phyloP scores from a whole-genome alignment of 805 yeast species.

The Candida sonorensis region DNA sequence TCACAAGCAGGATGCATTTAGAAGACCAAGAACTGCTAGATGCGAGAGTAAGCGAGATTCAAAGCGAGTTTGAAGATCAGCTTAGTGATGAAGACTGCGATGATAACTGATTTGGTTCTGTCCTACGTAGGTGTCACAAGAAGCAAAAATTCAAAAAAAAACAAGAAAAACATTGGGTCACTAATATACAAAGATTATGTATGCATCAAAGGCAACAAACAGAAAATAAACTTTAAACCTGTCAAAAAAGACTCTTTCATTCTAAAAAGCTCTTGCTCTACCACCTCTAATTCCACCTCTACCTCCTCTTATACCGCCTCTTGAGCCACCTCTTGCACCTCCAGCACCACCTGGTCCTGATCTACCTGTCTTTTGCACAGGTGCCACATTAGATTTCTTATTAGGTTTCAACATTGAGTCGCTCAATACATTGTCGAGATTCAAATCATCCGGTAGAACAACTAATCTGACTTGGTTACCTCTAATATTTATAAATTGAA shows the following conservation, averaged over 20 bases:
- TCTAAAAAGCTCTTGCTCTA: constrained; percentile 26
- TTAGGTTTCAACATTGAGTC: constrained; percentile 38
- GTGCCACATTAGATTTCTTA: constrained; percentile 40
- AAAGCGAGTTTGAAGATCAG: constrained; percentile 26
- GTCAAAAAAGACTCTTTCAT: neutral
- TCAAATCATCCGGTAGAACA: constrained; percentile 77
- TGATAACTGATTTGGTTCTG: too few species aligned
- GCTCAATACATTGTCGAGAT: constrained; percentile 56
- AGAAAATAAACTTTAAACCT: too few species aligned
- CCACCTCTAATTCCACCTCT: constrained; percentile 16
- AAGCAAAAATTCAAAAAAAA: too few species aligned
- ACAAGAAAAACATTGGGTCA: too few species aligned
- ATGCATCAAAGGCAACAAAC: too few species aligned
- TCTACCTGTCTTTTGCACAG: constrained; percentile 18
- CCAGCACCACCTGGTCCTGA: constrained; percentile 8
- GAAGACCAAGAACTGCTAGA: constrained; percentile 36
- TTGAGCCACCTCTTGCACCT: constrained; percentile 5
- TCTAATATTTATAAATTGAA: constrained; percentile 78
- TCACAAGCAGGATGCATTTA: constrained; percentile 35
- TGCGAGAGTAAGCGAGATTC: constrained; percentile 32
- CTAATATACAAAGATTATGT: neutral
- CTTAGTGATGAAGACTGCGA: constrained; percentile 17
- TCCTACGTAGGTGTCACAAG: too few species aligned
- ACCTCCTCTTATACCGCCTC: constrained; percentile 4
- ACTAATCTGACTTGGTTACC: constrained; percentile 86